Evolutionary conservation across 805 yeast genomes (phyloP), one percentile per base, ranked within the genome.

Genomic region (Candida insectorum): DNA sequence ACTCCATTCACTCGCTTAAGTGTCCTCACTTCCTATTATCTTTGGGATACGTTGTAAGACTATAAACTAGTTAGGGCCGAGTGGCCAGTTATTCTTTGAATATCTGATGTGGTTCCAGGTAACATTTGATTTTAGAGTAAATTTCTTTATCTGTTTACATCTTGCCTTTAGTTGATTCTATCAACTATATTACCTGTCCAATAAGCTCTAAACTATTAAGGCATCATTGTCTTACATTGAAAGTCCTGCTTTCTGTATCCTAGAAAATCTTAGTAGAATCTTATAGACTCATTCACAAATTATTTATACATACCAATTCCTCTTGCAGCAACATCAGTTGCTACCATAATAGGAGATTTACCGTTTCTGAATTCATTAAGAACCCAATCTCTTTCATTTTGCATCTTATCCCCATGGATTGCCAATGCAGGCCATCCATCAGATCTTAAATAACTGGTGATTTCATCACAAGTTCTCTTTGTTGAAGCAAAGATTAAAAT

Each of bases 351-450:
- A 47, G 96, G 96, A 36, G 94, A 80, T 65, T 81, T 85, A 52
- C 97, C 97, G 41, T 77, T 58, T 76, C 84, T 85, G 74, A 93
- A 93, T 69, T 91, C 96, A 49, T 71, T 75, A 64, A 93, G 72
- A 51, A 91, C 97, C 97, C 97, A 93, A 71, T 93, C 97, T 77
- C 98, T 89, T 70, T 93, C 97, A 60, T 81, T 76, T 73, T 93
- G 98, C 55, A 83, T 87, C 66, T 93, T 93, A 68, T 93, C 98
- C 73, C 98, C 98, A 62, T 93, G 98, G 56, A 93, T 86, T 55
- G 97, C 96, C 60, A 93, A 73, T 35, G 97, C 98, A 47, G 96
- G 96, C 95, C 95, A 93, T 39, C 98, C 98, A 56, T 91, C 97
- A 50, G 81, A 81, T 73, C 97, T 85, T 56, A 93, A 79, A 62